Base-by-base conservation (phyloP, 495 filamentous ascomycete species). In the Antarctomyces pellizariae region DNA sequence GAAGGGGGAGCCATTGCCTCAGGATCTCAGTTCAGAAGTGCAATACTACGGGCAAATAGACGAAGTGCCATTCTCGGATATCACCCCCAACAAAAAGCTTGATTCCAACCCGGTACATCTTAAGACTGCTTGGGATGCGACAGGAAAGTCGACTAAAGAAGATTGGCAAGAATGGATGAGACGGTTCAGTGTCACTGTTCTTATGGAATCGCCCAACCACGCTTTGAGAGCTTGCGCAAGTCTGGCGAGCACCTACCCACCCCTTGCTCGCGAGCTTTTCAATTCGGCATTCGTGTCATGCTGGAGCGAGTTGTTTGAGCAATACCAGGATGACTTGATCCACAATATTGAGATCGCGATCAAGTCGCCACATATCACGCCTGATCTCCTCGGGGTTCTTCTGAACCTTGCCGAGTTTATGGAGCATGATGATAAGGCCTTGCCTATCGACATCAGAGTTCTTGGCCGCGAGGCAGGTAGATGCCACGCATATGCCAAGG, bases 141-240 rank as follows among this genome's bases (percentile, higher is more conserved):
- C 68, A 18, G 76, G 86, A 29, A 86, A 90, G 44, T 91, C 86
- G 10, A 99, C 86, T 1, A 69, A 76, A 25, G 86, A 99, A 44
- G 86, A 99, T 48, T 99, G 86, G 86, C 76, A 89, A 35, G 86
- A 99, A 48, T 99, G 86, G 86, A 91, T 93, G 46, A 64, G 89
- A 26, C 64, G 90, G 13, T 90, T 95, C 46, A 92, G 83, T 39
- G 78, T 92, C 11, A 90, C 92, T 36, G 60, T 99, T 12, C 59
- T 99, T 20, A 83, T 80, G 31, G 89, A 99, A 45, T 92, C 82
- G 2, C 89, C 86, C 11, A 91, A 89, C 24, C 89, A 91, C 25
- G 84, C 86, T 8, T 52, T 99, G 15, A 61, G 86, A 32, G 84
- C 86, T 16, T 99, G 86, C 47, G 86, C 89, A 23, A 75, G 73